These are phyloP conservation scores for Aspergillus fijiensis DNA, from an alignment of 2,329 filamentous ascomycete species.

Conservation along the genomic window DNA sequence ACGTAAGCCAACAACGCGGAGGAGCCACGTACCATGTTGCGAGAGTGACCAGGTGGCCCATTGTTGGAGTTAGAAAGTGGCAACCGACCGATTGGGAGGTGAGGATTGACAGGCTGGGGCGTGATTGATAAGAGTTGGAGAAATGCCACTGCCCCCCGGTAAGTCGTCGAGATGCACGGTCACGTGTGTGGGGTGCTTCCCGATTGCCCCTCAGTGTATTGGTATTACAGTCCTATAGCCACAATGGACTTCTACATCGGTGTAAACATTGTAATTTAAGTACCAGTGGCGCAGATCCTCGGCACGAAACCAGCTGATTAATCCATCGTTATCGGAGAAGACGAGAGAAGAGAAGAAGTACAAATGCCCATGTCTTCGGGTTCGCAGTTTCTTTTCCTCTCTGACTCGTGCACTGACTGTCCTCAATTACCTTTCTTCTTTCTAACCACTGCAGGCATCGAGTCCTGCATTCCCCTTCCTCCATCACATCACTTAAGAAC, in stretches of 20 bases:
- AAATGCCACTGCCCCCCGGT: neutral
- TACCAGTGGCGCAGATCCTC: constrained; percentile 7
- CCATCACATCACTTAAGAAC: no score
- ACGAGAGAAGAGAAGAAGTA: neutral
- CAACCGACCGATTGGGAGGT: neutral
- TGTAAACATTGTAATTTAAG: neutral
- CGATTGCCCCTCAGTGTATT: constrained; percentile 20
- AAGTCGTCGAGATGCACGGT: constrained; percentile 18
- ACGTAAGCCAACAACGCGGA: neutral
- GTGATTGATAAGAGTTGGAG: constrained; percentile 15
- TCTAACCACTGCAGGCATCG: neutral
- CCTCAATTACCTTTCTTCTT: neutral
- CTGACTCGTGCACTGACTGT: no score
- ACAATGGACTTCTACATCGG: neutral
- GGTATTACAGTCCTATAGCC: neutral
- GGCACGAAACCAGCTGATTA: constrained; percentile 12
- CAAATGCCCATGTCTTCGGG: neutral
- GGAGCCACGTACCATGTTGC: constrained; percentile 42
- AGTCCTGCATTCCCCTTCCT: no score
- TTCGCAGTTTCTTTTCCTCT: neutral
- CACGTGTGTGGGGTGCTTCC: constrained; percentile 30
- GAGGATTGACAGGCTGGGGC: neutral
- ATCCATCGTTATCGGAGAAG: constrained; percentile 15
- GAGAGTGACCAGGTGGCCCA: constrained; percentile 45
- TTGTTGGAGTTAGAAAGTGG: constrained; percentile 16